Evolutionary conservation across 2,329 filamentous ascomycete genomes (phyloP), one percentile per base, ranked within the genome.

Genomic region (Epicoccum sorghinum): DNA sequence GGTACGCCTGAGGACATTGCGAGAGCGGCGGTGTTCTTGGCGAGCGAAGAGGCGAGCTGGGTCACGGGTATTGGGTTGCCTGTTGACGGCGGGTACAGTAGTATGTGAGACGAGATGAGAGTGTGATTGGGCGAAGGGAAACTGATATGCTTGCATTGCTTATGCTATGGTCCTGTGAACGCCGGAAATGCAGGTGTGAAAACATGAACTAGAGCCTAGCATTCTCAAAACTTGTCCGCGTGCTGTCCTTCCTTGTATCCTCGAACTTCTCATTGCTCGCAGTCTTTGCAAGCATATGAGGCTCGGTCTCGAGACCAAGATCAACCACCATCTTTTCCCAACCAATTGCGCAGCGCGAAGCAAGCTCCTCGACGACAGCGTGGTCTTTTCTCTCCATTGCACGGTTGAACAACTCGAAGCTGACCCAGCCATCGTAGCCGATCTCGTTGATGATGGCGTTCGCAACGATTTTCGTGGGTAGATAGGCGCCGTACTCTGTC

Each of bases 401-500:
- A 30, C 82, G 74, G 63, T 86, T 84, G 68, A 91, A 91, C 13
- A 91, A 74, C 76, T 91, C 89, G 61, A 89, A 82, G 65, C 86
- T 89, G 41, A 90, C 79, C 84, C 86, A 90, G 2, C 89, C 89
- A 48, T 84, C 76, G 61, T 84, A 91, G 0, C 86, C 86, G 0
- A 90, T 77, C 0, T 83, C 83, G 8, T 86, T 80, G 18, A 90
- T 79, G 43, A 91, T 82, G 0, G 85, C 82, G 35, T 80, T 73
- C 0, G 86, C 78, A 18, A 92, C 82, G 29, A 86, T 79, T 49
- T 79, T 76, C 6, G 88, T 80, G 0, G 89, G 89, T 1, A 93
- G 75, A 66, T 91, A 91, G 0, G 83, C 89, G 0, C 87, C 87
- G 2, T 79, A 73, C 3, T 85, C 75, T 68, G 81, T 74, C 68